Evolutionary conservation across 2,329 filamentous ascomycete genomes (phyloP), one percentile per base, ranked within the genome.

Genomic region (Aureobasidium sp.): DNA sequence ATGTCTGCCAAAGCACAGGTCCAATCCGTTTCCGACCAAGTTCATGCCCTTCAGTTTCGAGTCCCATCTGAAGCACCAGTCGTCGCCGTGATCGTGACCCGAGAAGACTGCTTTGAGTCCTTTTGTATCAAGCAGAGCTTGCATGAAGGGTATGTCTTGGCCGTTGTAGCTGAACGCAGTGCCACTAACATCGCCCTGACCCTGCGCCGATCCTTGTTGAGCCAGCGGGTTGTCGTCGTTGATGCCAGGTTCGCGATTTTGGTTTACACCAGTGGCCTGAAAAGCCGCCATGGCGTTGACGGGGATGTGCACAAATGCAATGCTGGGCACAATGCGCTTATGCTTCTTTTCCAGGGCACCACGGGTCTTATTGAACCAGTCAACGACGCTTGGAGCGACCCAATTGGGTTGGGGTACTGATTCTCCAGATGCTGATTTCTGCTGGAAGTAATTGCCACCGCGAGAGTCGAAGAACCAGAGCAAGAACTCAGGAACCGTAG

Each of bases 391-490:
- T 20, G 75, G 70, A 66, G 83, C 77, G 9, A 86, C 82, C 80
- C 81, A 85, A 48, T 84, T 76, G 4, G 76, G 76, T 45, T 79
- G 76, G 8, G 72, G 69, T 18, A 78, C 71, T 16, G 70, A 67
- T 16, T 73, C 65, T 23, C 74, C 74, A 31, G 70, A 61, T 8
- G 66, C 29, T 4, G 69, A 59, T 33, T 74, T 66, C 25, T 84
- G 69, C 54, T 79, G 83, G 70, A 84, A 88, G 56, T 81, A 79
- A 60, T 80, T 80, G 10, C 89, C 89, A 42, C 90, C 90, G 20
- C 86, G 82, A 64, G 83, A 87, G 71, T 93, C 91, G 71, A 94
- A 93, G 78, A 93, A 93, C 89, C 90, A 94, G 1, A 94, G 79
- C 0, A 93, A 71, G 10, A 83, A 71, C 10, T 72, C 70, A 9